Evolutionary conservation across 371 early-diverging fungal genomes (phyloP).

Genomic region (Rhizopus microsporus): DNA sequence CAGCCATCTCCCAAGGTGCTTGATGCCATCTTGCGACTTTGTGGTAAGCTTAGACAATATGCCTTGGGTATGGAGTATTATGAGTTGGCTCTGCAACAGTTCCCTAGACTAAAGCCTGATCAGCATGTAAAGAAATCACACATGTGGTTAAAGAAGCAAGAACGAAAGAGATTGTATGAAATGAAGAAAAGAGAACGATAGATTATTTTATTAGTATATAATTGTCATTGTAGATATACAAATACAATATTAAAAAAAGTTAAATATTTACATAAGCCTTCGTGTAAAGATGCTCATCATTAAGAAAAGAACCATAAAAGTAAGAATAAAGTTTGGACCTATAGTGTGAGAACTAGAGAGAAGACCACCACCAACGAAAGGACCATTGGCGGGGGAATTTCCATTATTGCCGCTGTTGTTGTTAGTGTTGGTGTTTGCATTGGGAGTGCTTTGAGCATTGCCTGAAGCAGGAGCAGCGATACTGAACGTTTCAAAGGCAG

Average conservation of each 20-base stretch:
- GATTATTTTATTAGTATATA: too few species aligned
- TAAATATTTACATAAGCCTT: background rate
- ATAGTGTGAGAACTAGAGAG: background rate
- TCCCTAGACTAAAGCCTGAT: slow-evolving; percentile 28
- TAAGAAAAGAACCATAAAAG: background rate
- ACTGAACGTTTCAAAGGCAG: too few species aligned
- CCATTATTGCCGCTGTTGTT: too few species aligned
- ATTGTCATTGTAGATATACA: background rate
- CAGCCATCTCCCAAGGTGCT: slow-evolving; percentile 24
- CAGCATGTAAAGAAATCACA: slow-evolving; percentile 8
- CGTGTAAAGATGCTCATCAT: background rate
- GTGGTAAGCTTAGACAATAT: slow-evolving; percentile 23
- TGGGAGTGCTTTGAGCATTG: background rate
- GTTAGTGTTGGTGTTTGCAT: too few species aligned
- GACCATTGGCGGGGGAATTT: background rate
- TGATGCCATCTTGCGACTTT: slow-evolving; percentile 34
- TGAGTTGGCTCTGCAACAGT: slow-evolving; percentile 23
- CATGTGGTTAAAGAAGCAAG: slow-evolving; percentile 13
- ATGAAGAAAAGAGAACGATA: slow-evolving; percentile 3
- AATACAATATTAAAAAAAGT: slow-evolving; percentile 1
- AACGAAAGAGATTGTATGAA: slow-evolving; percentile 4
- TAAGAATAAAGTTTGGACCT: background rate
- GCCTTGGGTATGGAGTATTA: slow-evolving; percentile 33
- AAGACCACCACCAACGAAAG: background rate
- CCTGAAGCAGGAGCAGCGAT: too few species aligned